phyloP scores from a whole-genome alignment of 2,329 filamentous ascomycete genomes.

The Colletotrichum cereale region DNA sequence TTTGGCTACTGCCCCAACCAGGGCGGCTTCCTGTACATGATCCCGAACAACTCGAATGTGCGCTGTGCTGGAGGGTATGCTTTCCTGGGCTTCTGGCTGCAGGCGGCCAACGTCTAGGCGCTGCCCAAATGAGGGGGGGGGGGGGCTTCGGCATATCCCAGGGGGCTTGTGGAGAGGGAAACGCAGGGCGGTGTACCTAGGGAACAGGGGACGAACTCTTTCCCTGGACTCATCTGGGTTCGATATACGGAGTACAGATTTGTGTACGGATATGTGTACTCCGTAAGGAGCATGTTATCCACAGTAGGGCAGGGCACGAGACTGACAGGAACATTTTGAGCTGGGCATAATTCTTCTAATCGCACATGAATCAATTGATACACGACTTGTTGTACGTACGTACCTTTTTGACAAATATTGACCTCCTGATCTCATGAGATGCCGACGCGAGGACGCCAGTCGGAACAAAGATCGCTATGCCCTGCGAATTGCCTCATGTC shows the following conservation, averaged over 20 bases:
- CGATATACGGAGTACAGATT: not conserved
- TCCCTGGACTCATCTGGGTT: not conserved
- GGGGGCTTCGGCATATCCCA: not conserved
- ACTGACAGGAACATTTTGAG: not conserved
- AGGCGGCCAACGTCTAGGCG: not conserved
- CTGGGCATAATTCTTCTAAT: too few relatives aligned
- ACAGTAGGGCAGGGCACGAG: not conserved
- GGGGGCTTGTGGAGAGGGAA: not conserved
- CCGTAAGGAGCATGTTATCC: not conserved
- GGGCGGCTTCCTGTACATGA: slow-evolving; percentile 27
- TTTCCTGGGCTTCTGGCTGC: slow-evolving; percentile 15
- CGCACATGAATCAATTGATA: not conserved
- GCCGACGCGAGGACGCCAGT: not conserved
- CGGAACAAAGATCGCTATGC: slow-evolving; percentile 4
- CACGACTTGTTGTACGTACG: not conserved
- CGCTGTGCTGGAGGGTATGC: slow-evolving; percentile 18
- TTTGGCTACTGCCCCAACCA: slow-evolving; percentile 27
- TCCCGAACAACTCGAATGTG: slow-evolving; percentile 28
- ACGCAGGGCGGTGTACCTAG: too few relatives aligned
- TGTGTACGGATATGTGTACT: too few relatives aligned
- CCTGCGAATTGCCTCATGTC: slow-evolving; percentile 8
- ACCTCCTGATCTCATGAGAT: not conserved
- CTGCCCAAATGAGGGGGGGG: not conserved
- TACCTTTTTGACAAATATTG: not conserved
- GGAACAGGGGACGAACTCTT: not conserved